Base-by-base conservation (phyloP, 495 filamentous ascomycete species). In the Penicillium atrosanguineum region DNA sequence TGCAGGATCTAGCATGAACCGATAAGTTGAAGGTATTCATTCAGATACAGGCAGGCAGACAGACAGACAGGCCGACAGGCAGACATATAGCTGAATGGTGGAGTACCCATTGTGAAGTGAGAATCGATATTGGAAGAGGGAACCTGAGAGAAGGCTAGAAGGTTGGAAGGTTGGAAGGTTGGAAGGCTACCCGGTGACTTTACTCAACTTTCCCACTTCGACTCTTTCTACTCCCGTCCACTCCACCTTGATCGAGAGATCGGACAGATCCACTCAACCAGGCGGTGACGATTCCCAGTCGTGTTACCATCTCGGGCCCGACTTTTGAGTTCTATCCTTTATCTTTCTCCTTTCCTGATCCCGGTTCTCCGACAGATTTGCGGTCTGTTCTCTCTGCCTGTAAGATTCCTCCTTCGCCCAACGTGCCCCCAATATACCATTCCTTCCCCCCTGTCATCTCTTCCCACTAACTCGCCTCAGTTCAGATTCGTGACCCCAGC, bases 321-420 rank as follows among this genome's bases (percentile, higher is more conserved):
- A 23, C 23, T 23, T 55, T 55, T 44, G 38, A 57, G 40, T 45
- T 50, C 29, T 14, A 57, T 52, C 56, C 44, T 56, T 57, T 45
- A 53, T 61, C 58, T 57, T 39, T 48, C 45, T 26, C 37, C 28
- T 41, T 39, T 41, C 48, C 42, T 52, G 46, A 57, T 53, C 53
- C 55, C 51, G 55, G 49, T 46, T 49, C 18, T 55, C 49, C 41
- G 45, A 45, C 50, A 50, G 54, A 60, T 55, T 52, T 59, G 47
- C 48, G 46, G 59, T 54, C 50, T 51, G 48, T 25, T 53, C 49
- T 55, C 40, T 34, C 60, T 61, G 63, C 71, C 71, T 70, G 69
- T 75, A 68, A 73, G 64, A 67, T 64, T 61, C 46, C 57, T 38
- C 58, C 52, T 29, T 65, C 52, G 36, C 43, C 38, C 58, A 73